phyloP scores from a whole-genome alignment of 331 rosid species.

The Dryas integrifolia region DNA sequence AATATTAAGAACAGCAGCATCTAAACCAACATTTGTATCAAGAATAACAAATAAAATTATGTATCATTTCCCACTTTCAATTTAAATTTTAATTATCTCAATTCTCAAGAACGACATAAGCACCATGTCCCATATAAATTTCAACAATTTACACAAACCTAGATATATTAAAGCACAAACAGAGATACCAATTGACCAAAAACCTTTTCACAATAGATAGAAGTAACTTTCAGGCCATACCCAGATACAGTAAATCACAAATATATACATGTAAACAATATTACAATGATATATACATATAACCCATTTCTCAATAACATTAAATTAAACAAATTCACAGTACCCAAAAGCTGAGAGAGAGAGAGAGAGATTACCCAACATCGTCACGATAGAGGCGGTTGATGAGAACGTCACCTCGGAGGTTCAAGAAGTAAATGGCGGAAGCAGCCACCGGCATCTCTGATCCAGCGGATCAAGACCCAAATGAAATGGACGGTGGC shows the following conservation, averaged over 20 bases:
- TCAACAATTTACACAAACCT: constrained; percentile 2
- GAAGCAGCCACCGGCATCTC: constrained; percentile 99
- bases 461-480: constrained; percentile 51
- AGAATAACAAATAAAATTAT: background rate
- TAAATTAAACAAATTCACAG: background rate
- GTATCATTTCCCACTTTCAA: constrained; percentile 10
- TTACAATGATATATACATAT: background rate
- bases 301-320: background rate
- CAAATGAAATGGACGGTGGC: constrained; percentile 21
- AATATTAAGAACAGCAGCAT: background rate
- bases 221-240: background rate
- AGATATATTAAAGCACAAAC: background rate
- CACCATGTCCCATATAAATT: background rate
- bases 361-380: constrained; percentile 61
- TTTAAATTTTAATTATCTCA: constrained; percentile 12
- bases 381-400: constrained; percentile 97
- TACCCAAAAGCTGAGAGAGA: background rate
- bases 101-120: background rate
- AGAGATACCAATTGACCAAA: constrained; percentile 14
- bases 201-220: constrained; percentile 7
- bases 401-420: constrained; percentile 97
- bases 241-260: background rate
- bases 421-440: constrained; percentile 89
- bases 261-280: background rate
- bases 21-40: background rate